A percentile compares a stretch with the other conserved stretches of the same genome.
Conservation (phyloP, 1,139 yeast genomes). For the Blastobotrys serpentis region DNA sequence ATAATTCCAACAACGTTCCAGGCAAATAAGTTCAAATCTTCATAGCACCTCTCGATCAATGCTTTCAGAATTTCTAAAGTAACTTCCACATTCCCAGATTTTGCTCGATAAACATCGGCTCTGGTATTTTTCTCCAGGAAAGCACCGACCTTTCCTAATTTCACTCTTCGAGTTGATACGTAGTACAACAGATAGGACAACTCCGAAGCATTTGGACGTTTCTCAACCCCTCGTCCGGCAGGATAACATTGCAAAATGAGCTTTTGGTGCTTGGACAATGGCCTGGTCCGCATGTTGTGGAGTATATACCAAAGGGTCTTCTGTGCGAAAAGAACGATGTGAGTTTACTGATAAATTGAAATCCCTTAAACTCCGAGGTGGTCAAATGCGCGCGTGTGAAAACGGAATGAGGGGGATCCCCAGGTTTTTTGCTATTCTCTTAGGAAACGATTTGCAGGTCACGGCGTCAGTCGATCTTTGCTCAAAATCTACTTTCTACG, state of each 20-base stretch:
- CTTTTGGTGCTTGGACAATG: constrained; percentile 65
- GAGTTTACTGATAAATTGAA: background rate
- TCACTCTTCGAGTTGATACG: constrained; percentile 87
- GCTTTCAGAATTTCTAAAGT: constrained; percentile 70
- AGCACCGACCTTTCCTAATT: constrained; percentile 78
- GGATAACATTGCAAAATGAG: constrained; percentile 91
- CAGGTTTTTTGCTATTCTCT: background rate
- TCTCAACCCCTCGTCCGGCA: constrained; percentile 78
- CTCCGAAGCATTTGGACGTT: constrained; percentile 89
- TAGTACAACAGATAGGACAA: constrained; percentile 83
- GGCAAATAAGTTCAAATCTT: constrained; percentile 82
- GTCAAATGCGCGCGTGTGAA: constrained; percentile 1
- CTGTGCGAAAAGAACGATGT: background rate
- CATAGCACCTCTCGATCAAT: constrained; percentile 72
- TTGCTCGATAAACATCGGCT: constrained; percentile 58
- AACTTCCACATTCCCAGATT: constrained; percentile 80
- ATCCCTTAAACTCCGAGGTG: background rate
- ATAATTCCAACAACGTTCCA: constrained; percentile 44
- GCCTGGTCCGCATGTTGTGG: constrained; percentile 10
- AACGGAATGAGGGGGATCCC: background rate
- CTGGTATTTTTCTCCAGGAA: constrained; percentile 65
- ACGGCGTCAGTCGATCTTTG: background rate
- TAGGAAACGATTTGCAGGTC: constrained; percentile 1
- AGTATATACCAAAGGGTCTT: background rate
- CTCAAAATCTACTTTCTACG: too few relatives aligned